Base-by-base conservation (phyloP, 208 protist species). In the Trypanosoma congolense region DNA sequence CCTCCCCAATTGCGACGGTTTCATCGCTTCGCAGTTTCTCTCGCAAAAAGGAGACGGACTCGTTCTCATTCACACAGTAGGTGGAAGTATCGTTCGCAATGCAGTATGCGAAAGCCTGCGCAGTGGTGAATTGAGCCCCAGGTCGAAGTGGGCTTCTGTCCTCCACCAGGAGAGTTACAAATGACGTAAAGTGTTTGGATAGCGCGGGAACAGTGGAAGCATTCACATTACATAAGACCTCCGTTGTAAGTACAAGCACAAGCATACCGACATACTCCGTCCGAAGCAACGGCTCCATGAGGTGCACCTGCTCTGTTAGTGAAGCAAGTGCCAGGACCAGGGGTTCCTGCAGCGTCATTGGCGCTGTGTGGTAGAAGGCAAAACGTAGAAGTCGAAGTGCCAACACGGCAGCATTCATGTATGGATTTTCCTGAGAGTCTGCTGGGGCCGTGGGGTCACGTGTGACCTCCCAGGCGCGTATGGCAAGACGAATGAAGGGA, bases 141-240 rank as follows among this genome's bases (percentile, higher is more conserved):
- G 70, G 56, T 12, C 61, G 54, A 29, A 84, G 26, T 1, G 65
- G 65, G 1, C 33, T 61, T 49, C 73, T 89, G 61, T 93, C 83
- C 5, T 47, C 42, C 10, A 73, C 62, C n/a, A 91, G 77, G 22
- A 57, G 66, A 42, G 29, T 36, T 40, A 93, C 46, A n/a, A 93
- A 56, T 21, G 54, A 40, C 19, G 66, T 69, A 26, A 83, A 75
- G 5, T 49, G 56, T 0, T 53, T 50, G 4, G 67, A 64, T 19
- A 89, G 43, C 53, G 78, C 71, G 22, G 79, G 65, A 1, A 83
- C 62, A 2, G 51, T 65, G 9, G 60, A 65, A 3, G 83, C 87
- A 61, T 93, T 89, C 42, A 85, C 70, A 68, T 93, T 93, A 56
- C 77, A 83, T 18, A 90, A 38, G 14, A 54, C 72, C 55, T 93